phyloP scores from a whole-genome alignment of 805 yeast species.

The Candida lessepsii region DNA sequence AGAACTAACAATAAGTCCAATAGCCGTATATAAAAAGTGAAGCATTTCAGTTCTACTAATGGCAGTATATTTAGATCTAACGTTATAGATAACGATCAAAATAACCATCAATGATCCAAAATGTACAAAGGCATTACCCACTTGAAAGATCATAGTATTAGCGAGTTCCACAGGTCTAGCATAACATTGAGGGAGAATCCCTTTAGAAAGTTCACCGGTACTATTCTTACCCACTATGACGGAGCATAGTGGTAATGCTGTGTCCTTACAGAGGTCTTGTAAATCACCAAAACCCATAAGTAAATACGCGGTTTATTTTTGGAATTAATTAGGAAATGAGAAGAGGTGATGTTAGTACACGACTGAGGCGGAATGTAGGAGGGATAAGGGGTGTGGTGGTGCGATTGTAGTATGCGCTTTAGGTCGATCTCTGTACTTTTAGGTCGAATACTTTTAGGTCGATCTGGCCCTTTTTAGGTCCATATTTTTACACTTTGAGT shows the following conservation, averaged over 20 bases:
- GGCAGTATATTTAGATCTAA: slow-evolving; percentile 86
- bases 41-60: slow-evolving; percentile 89
- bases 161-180: slow-evolving; percentile 85
- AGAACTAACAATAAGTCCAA: slow-evolving; percentile 59
- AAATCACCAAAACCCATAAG: slow-evolving; percentile 73
- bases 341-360: background rate
- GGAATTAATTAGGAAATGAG: background rate
- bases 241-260: slow-evolving; percentile 79
- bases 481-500: too few species aligned
- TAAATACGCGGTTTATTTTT: slow-evolving; percentile 7
- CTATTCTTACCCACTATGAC: slow-evolving; percentile 55
- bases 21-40: slow-evolving; percentile 60
- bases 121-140: slow-evolving; percentile 85
- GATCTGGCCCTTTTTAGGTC: too few species aligned
- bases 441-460: too few species aligned
- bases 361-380: too few species aligned
- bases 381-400: too few species aligned
- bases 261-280: slow-evolving; percentile 55
- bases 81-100: slow-evolving; percentile 70
- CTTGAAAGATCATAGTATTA: slow-evolving; percentile 85
- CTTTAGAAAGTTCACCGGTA: slow-evolving; percentile 42
- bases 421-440: too few species aligned
- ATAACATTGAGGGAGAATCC: slow-evolving; percentile 76
- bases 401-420: too few species aligned
- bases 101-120: slow-evolving; percentile 67